These are phyloP conservation scores for Pichia inconspicua DNA, from an alignment of 1,139 yeast species.

Conservation along the genomic window DNA sequence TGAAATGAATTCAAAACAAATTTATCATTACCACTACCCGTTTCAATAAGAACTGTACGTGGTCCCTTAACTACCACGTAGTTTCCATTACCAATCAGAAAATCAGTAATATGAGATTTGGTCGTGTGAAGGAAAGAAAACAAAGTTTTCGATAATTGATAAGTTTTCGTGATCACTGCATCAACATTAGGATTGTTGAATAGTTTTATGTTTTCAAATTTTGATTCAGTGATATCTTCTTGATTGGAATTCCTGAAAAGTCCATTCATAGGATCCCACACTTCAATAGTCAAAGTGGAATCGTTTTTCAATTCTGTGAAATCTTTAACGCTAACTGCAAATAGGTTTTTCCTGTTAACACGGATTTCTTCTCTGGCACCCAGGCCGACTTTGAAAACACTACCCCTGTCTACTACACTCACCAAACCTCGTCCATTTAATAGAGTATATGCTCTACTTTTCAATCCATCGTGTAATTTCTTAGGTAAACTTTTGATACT, in stretches of 20 bases:
- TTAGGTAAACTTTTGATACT: slow-evolving; percentile 35
- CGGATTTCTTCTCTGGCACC: slow-evolving; percentile 42
- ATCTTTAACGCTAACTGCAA: slow-evolving; percentile 48
- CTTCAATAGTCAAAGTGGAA: slow-evolving; percentile 3
- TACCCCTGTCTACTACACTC: slow-evolving; percentile 51
- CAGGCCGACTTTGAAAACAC: slow-evolving; percentile 43
- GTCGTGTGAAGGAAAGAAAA: background rate
- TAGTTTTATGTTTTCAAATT: background rate
- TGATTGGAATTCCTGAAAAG: slow-evolving; percentile 2
- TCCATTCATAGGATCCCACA: slow-evolving; percentile 10
- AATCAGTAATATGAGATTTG: slow-evolving; percentile 2
- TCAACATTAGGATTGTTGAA: slow-evolving; percentile 7
- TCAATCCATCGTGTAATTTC: slow-evolving; percentile 32
- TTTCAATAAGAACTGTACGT: slow-evolving; percentile 43
- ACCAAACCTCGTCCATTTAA: slow-evolving; percentile 53
- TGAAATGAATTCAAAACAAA: slow-evolving; percentile 7
- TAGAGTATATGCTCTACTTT: slow-evolving; percentile 37
- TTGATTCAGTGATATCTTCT: background rate
- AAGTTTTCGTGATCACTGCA: background rate
- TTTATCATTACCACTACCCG: slow-evolving; percentile 24
- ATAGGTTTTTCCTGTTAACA: slow-evolving; percentile 38
- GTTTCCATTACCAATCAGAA: slow-evolving; percentile 28
- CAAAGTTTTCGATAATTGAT: background rate
- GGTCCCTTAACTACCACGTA: slow-evolving; percentile 50
- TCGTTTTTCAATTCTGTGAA: slow-evolving; percentile 26